A percentile compares a stretch with the other conserved stretches of the same genome.
These are phyloP conservation scores for Ceratobasidium sp. DNA, from an alignment of 1,284 basidiomycete species.

Conservation along the genomic window DNA sequence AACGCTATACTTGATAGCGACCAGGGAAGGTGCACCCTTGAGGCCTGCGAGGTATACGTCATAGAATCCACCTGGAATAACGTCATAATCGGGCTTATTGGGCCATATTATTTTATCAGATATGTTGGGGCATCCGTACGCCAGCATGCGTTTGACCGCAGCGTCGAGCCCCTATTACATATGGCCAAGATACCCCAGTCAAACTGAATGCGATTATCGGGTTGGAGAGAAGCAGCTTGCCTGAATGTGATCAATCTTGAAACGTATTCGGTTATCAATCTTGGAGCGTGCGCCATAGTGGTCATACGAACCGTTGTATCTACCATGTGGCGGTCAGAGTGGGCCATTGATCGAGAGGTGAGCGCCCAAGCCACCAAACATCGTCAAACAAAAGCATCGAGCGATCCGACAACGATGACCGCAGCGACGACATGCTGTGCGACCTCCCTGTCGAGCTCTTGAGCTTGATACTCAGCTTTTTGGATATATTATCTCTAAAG, in stretches of 20 bases:
- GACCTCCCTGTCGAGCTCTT: constrained; percentile 24
- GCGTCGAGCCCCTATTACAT: neutral
- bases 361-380: neutral
- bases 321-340: too few relatives aligned
- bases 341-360: neutral
- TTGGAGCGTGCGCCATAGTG: too few relatives aligned
- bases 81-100: neutral
- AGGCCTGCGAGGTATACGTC: neutral
- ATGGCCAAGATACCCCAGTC: neutral
- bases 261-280: too few relatives aligned
- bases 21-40: neutral
- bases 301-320: too few relatives aligned
- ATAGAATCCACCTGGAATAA: constrained; percentile 8
- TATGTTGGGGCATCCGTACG: neutral
- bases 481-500: constrained; percentile 37
- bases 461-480: constrained; percentile 11
- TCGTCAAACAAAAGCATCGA: neutral
- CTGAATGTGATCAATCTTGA: too few relatives aligned
- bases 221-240: too few relatives aligned
- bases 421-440: constrained; percentile 13
- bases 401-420: constrained; percentile 16
- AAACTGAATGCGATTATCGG: too few relatives aligned
- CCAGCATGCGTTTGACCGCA: neutral
- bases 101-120: neutral
- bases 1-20: neutral